Evolutionary conservation across 305 asterid genomes (phyloP), one percentile per base, ranked within the genome.

Genomic region (Withania somnifera): DNA sequence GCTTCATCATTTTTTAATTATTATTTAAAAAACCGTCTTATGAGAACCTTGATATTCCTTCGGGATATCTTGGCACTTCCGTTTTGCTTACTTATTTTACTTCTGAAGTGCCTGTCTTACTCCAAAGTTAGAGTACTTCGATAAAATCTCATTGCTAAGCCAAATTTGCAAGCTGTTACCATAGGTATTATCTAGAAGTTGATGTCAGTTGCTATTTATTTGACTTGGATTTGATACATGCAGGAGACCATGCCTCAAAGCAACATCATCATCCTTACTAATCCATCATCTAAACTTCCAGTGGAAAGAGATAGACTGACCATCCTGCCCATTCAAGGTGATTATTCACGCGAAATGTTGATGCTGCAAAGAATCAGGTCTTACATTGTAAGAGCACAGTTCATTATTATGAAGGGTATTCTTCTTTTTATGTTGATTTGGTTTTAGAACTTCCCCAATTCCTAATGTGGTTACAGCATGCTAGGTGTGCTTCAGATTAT

Each of bases 351-450:
- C 89, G 99, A 93, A 94, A 93, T 88, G 94, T 92, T 95, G 98
- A 95, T 95, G 98, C 99, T 95, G 87, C 98, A 95, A 94, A 95
- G 98, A 95, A 95, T 94, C 97, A 94, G 93, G 93, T 94, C 98
- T 88, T 95, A 95, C 98, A 94, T 94, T 90, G 98, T 95, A 95
- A 95, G 99, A 88, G 90, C 85, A 85, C 82, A 80, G 64, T 86
- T 89, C 85, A 86, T 83, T 85, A 82, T 86, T 84, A 86, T 78
- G 79, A 86, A 85, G 54, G 79, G 60, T 81, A 63, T 76, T 56
- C 75, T 71, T 75, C 83, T 80, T 83, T 82, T 40, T 60, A 52
- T 26, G 84, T 77, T 30, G 81, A 54, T 84, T 82, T 73, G 80
- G 47, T 69, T 76, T 71, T 28, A 61, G 64, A 79, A 80, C 60